Base-by-base conservation (phyloP, 83 land plant genomes). In the Thuja plicata region DNA sequence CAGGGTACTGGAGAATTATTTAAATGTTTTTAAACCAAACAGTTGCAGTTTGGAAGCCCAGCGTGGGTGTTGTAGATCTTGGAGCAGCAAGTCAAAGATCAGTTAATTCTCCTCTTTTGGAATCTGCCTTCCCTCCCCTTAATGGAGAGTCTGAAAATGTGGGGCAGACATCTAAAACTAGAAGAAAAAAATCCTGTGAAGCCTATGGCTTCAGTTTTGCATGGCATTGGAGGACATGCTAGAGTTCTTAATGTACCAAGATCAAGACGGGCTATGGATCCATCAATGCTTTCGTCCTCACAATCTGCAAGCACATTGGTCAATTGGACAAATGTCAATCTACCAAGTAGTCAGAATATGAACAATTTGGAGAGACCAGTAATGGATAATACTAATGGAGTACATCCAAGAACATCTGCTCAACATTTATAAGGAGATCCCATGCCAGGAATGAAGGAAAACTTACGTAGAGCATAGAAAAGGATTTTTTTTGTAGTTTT, bases 101-200 rank as follows among this genome's bases (percentile, higher is more conserved):
- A 48, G 89, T 88, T 35, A 90, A 79, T 82, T 89, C 15, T 54
- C 17, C 80, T 91, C 93, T 92, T 62, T 91, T 87, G 90, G 95
- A 97, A 45, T 94, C 96, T 86, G 94, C 96, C 16, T 98, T 98
- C 88, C 99, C 96, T 70, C 94, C 96, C 27, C 93, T 95, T 37
- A 88, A 90, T n/a, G 96, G 94, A 37, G 80, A 78, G 34, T 87
- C 88, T 24, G 54, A n/a, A n/a, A n/a, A n/a, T n/a, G n/a, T n/a
- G n/a, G n/a, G n/a, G n/a, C n/a, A n/a, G n/a, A n/a, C n/a, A 8
- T 76, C 30, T 84, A 85, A 71, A 87, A 70, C 27, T 77, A 86
- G 77, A 85, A 87, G 46, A 52, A 76, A 52, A 30, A 37, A 57
- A 30, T 50, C n/a, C 54, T 19, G 21, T 8, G 11, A 88, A 79